Evolutionary conservation across 495 filamentous ascomycete genomes (phyloP).

Genomic region (Aspergillus leporis): DNA sequence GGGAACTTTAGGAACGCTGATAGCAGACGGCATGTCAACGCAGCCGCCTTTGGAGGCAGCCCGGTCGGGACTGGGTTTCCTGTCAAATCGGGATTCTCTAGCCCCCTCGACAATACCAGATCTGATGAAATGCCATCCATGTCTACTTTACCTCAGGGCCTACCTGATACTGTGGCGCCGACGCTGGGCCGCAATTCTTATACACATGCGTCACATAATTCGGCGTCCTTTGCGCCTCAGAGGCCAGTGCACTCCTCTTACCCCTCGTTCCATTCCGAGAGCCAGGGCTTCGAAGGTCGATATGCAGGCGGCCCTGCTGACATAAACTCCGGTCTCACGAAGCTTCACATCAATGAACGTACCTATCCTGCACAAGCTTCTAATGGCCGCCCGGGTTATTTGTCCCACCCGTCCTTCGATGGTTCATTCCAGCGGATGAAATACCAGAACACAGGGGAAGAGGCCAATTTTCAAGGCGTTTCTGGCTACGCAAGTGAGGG

Average conservation of each 20-base stretch:
- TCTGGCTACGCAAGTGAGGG: constrained; percentile 26
- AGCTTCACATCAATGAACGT: constrained; percentile 38
- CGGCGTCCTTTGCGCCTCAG: constrained; percentile 35
- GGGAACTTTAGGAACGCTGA: constrained; percentile 33
- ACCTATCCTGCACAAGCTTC: constrained; percentile 22
- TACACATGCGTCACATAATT: constrained; percentile 42
- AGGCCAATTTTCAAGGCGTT: constrained; percentile 30
- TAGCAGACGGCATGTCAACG: constrained; percentile 32
- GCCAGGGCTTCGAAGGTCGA: constrained; percentile 34
- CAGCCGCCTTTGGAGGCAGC: constrained; percentile 33
- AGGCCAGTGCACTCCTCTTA: constrained; percentile 36
- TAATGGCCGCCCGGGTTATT: constrained; percentile 30
- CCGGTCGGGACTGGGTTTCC: constrained; percentile 33
- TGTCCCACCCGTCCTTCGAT: constrained; percentile 38
- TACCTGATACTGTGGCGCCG: constrained; percentile 34
- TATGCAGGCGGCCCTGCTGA: constrained; percentile 35
- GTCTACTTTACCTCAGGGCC: constrained; percentile 28
- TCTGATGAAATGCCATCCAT: constrained; percentile 34
- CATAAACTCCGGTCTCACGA: constrained; percentile 32
- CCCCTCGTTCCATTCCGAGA: constrained; percentile 45
- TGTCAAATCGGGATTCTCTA: constrained; percentile 30
- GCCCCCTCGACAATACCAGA: constrained; percentile 30
- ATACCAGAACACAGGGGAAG: constrained; percentile 29
- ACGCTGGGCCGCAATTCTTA: constrained; percentile 30
- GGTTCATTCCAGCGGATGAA: constrained; percentile 32